These are phyloP conservation scores for Entomortierella chlamydospora DNA, from an alignment of 192 early-diverging fungal genomes.

Conservation along the genomic window DNA sequence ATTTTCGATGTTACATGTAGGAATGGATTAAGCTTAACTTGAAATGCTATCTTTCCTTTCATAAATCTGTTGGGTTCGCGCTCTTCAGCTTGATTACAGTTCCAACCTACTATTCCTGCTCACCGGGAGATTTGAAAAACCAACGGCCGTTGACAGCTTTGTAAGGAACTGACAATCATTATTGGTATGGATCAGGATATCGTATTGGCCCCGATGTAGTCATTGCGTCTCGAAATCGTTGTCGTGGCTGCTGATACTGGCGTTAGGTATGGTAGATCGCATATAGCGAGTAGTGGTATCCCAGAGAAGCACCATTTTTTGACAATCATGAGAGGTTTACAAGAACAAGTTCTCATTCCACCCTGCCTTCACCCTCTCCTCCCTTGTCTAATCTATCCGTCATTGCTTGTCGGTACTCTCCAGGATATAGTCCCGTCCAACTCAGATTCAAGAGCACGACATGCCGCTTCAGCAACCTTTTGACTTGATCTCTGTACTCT, in stretches of 20 bases:
- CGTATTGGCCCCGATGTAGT: background rate
- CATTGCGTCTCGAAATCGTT: background rate
- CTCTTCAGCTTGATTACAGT: background rate
- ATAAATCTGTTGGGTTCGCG: background rate
- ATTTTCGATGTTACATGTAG: constrained; percentile 36
- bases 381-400: background rate
- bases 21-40: constrained; percentile 35
- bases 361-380: background rate
- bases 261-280: constrained; percentile 19
- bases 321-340: constrained; percentile 26
- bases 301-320: constrained; percentile 23
- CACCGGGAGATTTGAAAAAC: background rate
- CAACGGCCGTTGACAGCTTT: constrained; percentile 33
- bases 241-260: background rate
- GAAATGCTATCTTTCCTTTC: constrained; percentile 20
- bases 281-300: constrained; percentile 22
- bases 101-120: background rate
- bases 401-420: background rate
- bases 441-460: constrained; percentile 3
- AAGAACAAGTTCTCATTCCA: constrained; percentile 28
- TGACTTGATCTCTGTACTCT: constrained; percentile 4
- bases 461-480: constrained; percentile 13
- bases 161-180: constrained; percentile 13
- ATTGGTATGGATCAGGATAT: constrained; percentile 40
- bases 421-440: background rate